Conservation (phyloP, 1,284 basidiomycete species). For the Leccinum solheimii region DNA sequence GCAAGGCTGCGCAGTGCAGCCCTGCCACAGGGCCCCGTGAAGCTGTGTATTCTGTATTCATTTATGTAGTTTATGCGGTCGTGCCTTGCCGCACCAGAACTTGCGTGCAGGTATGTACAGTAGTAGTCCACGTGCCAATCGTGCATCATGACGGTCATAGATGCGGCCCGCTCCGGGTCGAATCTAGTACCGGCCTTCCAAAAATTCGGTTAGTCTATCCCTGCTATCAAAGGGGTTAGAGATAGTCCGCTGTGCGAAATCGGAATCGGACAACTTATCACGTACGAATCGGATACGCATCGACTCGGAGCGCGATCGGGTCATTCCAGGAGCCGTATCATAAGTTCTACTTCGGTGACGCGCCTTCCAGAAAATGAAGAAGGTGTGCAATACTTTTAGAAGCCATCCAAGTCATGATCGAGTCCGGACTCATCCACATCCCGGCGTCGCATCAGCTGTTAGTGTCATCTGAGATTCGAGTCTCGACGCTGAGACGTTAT, state of each 20-base stretch:
- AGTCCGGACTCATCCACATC: background rate
- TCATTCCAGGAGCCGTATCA: background rate
- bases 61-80: background rate
- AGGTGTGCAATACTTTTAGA: background rate
- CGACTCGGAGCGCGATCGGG: background rate
- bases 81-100: background rate
- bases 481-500: background rate
- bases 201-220: background rate
- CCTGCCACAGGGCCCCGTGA: background rate
- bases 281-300: background rate
- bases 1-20: background rate
- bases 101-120: background rate
- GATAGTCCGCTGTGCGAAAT: background rate
- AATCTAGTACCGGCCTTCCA: background rate
- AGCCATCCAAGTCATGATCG: background rate
- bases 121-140: background rate
- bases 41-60: background rate
- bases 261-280: background rate
- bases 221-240: background rate
- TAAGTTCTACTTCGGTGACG: background rate
- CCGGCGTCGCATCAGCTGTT: background rate
- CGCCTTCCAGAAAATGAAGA: background rate
- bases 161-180: background rate
- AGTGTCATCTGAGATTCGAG: background rate
- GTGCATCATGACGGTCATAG: background rate